Base-by-base conservation (phyloP, 2,329 filamentous ascomycete species). In the Blastomyces parvus region DNA sequence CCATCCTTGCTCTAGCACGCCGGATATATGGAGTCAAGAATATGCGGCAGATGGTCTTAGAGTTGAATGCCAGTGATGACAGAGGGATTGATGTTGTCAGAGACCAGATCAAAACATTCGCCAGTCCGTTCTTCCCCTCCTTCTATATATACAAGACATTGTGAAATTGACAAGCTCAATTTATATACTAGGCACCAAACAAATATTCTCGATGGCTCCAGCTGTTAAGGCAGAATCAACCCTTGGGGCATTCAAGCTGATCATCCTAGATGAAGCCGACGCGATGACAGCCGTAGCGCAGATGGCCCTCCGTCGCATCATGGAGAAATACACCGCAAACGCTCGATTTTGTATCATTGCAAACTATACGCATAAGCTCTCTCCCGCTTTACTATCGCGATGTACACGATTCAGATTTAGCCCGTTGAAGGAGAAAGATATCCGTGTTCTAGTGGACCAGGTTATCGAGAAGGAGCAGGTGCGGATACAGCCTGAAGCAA, bases 71-170 rank as follows among this genome's bases (percentile, higher is more conserved):
- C 50, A 96, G 91, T 59, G 94, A 99, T 74, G 94, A 99, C 76
- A 85, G 94, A 77, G 94, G 94, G 72, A 99, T 99, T 75, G 94
- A 99, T 68, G 94, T 99, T 1, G 94, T 99, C 63, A 86, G 92
- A 68, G 94, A 99, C 79, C 94, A 99, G 78, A 99, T 99, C 84
- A 99, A 97, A 83, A 99, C 94, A 0, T 99, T 99, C 78, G 93
- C 91, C 50, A 95, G 90, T 79, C 61, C 60, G 72, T 75, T 36
- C 14, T 30, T 25, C 22, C n/a, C 22, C 30, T 13, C 19, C 19
- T 33, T 58, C 25, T 1, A 19, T 30, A 17, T 36, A 36, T 33
- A 33, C 11, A 17, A 25, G 50, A 25, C 7, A 30, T 25, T 33
- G n/a, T 19, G 2, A 48, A n/a, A 48, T 7, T 52, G 25, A 25